Conservation (phyloP, 2,329 filamentous ascomycete species). For the Diaporthe sp. region DNA sequence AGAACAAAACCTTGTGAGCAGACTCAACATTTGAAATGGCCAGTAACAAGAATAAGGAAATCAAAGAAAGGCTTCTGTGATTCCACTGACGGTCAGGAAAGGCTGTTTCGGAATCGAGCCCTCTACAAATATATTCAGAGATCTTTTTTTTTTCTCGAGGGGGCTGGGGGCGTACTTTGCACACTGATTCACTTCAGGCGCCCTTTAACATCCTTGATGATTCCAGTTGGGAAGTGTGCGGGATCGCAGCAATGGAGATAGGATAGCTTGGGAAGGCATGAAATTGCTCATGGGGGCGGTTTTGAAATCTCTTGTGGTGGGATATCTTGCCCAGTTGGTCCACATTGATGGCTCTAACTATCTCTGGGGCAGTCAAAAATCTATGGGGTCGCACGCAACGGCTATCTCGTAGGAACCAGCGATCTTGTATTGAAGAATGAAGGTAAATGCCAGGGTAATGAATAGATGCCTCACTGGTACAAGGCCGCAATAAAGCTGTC, state of each 20-base stretch:
- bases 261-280: neutral
- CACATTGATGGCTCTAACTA: neutral
- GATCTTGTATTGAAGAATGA: slow-evolving; percentile 28
- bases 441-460: slow-evolving; percentile 32
- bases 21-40: neutral
- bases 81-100: neutral
- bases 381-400: neutral
- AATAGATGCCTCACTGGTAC: slow-evolving; percentile 30
- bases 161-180: too few species aligned
- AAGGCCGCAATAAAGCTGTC: slow-evolving; percentile 30
- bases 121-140: neutral
- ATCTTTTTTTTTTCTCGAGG: neutral
- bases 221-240: neutral
- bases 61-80: neutral
- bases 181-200: neutral
- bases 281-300: neutral
- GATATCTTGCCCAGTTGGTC: neutral
- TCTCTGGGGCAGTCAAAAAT: neutral
- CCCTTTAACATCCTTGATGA: neutral
- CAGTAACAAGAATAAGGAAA: neutral
- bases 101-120: too few species aligned
- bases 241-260: neutral
- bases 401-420: neutral
- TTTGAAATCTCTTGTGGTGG: neutral
- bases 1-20: neutral